Percentiles rank a stretch among this genome's conserved stretches.
Conservation (phyloP, 495 filamentous ascomycete genomes). For the Hyaloscypha hepaticicola region DNA sequence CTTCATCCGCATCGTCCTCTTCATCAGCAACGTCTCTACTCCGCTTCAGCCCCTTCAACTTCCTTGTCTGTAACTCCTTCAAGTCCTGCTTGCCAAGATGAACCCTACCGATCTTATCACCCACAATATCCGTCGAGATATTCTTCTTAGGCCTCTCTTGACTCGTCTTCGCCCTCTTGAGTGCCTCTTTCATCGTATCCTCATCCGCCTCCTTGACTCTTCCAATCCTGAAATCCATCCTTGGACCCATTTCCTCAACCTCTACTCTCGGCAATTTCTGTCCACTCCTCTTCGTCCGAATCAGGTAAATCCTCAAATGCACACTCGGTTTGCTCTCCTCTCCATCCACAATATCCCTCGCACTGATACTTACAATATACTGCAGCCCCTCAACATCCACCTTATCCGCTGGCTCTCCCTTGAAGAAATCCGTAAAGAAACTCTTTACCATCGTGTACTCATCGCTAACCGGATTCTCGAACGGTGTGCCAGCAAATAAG, state of each 20-base stretch:
- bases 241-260: constrained; percentile 90
- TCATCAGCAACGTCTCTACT: constrained; percentile 55
- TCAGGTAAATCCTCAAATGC: constrained; percentile 80
- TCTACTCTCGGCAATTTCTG: constrained; percentile 87
- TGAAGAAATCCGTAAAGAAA: constrained; percentile 88
- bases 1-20: constrained; percentile 44
- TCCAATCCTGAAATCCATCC: constrained; percentile 90
- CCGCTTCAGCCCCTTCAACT: constrained; percentile 99
- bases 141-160: constrained; percentile 94
- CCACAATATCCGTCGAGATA: constrained; percentile 82
- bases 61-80: constrained; percentile 82
- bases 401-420: constrained; percentile 67
- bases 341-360: constrained; percentile 59
- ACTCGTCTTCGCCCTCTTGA: constrained; percentile 75
- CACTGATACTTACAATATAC: constrained; percentile 79
- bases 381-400: constrained; percentile 94
- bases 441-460: constrained; percentile 81
- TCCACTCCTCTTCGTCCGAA: constrained; percentile 80
- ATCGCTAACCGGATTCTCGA: constrained; percentile 71
- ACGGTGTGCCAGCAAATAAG: constrained; percentile 78
- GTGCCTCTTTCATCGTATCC: constrained; percentile 79
- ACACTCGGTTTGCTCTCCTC: constrained; percentile 63
- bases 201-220: constrained; percentile 74
- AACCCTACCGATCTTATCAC: constrained; percentile 93
- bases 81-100: constrained; percentile 93